Percentiles rank a stretch among this genome's conserved stretches.
Evolutionary conservation across 164 flowering plant genomes (phyloP).

Genomic region (Piper longum): DNA sequence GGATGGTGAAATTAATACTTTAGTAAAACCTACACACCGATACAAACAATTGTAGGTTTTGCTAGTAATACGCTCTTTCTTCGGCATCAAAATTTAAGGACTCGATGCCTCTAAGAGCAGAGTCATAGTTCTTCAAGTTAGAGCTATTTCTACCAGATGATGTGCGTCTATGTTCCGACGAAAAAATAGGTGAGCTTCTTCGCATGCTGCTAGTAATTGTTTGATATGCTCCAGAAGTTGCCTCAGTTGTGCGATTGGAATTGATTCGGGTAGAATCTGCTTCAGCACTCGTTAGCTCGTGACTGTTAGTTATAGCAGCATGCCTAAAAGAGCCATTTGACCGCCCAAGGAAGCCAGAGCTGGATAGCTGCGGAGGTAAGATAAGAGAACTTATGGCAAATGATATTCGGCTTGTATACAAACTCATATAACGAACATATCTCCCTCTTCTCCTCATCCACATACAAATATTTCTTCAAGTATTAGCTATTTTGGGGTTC

Average conservation of each 20-base stretch:
- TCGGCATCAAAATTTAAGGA: constrained; percentile 51
- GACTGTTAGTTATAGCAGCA: constrained; percentile 56
- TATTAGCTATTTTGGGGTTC: too few species aligned
- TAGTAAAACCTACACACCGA: not conserved
- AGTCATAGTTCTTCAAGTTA: constrained; percentile 47
- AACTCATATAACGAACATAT: too few species aligned
- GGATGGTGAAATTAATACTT: not conserved
- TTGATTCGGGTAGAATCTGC: constrained; percentile 37
- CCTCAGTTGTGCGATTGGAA: constrained; percentile 38
- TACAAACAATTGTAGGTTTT: not conserved
- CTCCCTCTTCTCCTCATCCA: too few species aligned
- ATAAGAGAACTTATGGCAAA: too few species aligned
- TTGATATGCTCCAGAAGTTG: constrained; percentile 47
- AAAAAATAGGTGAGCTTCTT: constrained; percentile 41
- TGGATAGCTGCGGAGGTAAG: constrained; percentile 35
- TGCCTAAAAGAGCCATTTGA: constrained; percentile 71
- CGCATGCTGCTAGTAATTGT: constrained; percentile 48
- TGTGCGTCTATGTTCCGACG: constrained; percentile 44
- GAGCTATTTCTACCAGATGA: constrained; percentile 43
- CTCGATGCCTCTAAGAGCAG: constrained; percentile 71
- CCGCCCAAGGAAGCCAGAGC: constrained; percentile 41
- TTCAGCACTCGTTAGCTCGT: constrained; percentile 50
- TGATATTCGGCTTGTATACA: too few species aligned
- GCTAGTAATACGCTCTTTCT: constrained; percentile 43
- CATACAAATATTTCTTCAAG: too few species aligned